Evolutionary conservation across 331 rosid genomes (phyloP).

Genomic region (Malus hybrid): DNA sequence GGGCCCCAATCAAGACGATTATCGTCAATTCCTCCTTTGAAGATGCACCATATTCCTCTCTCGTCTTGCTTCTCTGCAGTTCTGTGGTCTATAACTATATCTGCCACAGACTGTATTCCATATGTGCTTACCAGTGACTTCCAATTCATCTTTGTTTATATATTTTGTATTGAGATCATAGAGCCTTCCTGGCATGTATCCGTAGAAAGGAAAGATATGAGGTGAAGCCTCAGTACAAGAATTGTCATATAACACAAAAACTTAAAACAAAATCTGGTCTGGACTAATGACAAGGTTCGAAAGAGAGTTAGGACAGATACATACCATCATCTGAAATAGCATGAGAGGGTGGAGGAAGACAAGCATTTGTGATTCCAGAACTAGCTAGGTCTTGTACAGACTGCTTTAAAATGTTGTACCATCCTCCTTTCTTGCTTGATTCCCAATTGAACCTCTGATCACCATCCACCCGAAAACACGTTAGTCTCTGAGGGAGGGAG

Average conservation of each 20-base stretch:
- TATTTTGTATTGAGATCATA: conserved; percentile 75
- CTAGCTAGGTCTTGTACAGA: conserved; percentile 42
- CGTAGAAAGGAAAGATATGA: conserved; percentile 7
- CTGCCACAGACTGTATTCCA: conserved; percentile 62
- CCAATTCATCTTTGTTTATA: conserved; percentile 45
- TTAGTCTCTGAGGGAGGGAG: neutral
- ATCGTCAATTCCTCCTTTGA: conserved; percentile 80
- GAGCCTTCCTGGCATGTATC: conserved; percentile 82
- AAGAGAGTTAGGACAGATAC: neutral
- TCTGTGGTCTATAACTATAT: conserved; percentile 89
- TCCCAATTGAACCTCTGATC: conserved; percentile 89
- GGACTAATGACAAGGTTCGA: neutral
- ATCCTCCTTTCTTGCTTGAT: conserved; percentile 61
- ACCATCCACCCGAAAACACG: neutral
- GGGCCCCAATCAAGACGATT: conserved; percentile 78
- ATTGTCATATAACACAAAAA: too few relatives aligned
- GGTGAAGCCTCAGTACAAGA: neutral
- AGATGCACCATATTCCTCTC: conserved; percentile 70
- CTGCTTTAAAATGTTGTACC: conserved; percentile 65
- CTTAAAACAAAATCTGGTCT: neutral
- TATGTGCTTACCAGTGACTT: conserved; percentile 49
- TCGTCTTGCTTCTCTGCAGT: conserved; percentile 66
- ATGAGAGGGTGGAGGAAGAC: conserved; percentile 96
- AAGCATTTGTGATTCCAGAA: conserved; percentile 69
- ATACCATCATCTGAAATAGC: conserved; percentile 52